Evolutionary conservation across 345 rosid genomes (phyloP).

Genomic region (Dimocarpus longan): DNA sequence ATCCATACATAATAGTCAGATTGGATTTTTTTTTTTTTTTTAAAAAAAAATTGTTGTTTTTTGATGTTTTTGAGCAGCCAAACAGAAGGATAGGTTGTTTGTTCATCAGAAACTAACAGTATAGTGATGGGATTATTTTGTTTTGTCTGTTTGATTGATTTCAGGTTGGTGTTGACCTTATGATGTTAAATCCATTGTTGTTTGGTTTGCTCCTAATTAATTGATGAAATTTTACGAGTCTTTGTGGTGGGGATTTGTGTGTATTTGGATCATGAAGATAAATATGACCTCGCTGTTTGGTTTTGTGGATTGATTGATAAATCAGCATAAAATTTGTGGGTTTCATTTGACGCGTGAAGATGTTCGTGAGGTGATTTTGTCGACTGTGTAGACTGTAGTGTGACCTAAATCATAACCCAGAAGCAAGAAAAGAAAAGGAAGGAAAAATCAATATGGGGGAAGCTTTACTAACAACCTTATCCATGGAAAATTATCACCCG

Average conservation of each 20-base stretch:
- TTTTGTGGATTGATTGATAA: conserved; percentile 31
- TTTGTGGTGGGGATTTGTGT: conserved; percentile 20
- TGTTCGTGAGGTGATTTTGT: conserved; percentile 45
- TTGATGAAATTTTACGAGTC: conserved; percentile 32
- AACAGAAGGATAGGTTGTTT: background rate
- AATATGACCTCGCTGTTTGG: conserved; percentile 16
- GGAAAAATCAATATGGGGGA: conserved; percentile 48
- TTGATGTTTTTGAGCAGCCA: background rate
- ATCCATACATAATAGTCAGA: background rate
- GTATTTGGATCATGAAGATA: conserved; percentile 16
- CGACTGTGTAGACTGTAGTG: conserved; percentile 7
- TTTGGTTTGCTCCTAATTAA: conserved; percentile 19
- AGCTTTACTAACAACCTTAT: conserved; percentile 53
- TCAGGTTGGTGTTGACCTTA: conserved; percentile 37
- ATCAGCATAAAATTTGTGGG: conserved; percentile 2
- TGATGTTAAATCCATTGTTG: conserved; percentile 20
- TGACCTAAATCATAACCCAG: background rate
- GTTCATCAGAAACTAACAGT: conserved; percentile 1
- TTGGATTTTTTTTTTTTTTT: background rate
- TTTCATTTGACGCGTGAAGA: conserved; percentile 52
- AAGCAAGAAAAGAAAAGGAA: conserved; percentile 3
- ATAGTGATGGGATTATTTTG: conserved; percentile 15
- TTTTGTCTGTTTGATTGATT: conserved; percentile 11
- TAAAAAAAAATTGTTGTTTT: too few species aligned
- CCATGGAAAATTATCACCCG: conserved; percentile 77